Evolutionary conservation across 176 grass and related monocot species (phyloP).

Genomic region (Aegilops tauschii): DNA sequence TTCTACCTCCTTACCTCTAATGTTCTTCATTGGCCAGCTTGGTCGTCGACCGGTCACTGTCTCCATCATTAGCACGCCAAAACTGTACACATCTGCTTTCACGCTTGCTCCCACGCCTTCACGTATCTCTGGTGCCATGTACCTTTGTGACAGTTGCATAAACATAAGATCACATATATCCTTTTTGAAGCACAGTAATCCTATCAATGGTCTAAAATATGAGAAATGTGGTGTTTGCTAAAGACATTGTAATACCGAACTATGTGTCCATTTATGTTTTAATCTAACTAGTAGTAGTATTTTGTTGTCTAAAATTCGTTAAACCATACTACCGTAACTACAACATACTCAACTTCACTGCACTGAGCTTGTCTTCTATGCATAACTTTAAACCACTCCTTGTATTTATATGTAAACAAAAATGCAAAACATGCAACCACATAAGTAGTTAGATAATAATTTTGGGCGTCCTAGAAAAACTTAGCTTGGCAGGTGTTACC

Average conservation of each 20-base stretch:
- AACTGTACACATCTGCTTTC: constrained; percentile 78
- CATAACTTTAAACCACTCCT: not conserved
- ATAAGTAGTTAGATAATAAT: not conserved
- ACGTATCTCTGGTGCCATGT: constrained; percentile 70
- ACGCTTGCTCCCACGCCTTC: constrained; percentile 41
- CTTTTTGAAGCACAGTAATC: not conserved
- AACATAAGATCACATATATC: not conserved
- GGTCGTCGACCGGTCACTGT: constrained; percentile 47
- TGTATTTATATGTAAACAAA: not conserved
- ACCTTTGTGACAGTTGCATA: constrained; percentile 26
- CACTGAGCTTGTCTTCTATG: not conserved
- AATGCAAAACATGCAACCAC: not conserved
- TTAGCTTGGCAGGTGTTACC: not conserved
- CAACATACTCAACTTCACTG: not conserved
- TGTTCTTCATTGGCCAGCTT: constrained; percentile 52
- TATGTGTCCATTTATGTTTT: not conserved
- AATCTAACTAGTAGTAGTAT: not conserved
- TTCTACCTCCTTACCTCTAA: constrained; percentile 31
- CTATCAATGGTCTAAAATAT: not conserved
- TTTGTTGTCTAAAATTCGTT: not conserved
- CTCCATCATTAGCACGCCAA: constrained; percentile 68
- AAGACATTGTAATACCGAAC: not conserved
- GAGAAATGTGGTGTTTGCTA: not conserved
- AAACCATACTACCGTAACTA: not conserved
- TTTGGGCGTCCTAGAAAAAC: too few species aligned